Percentiles rank a stretch among this genome's conserved stretches.
These are phyloP conservation scores for Linderniella brevidens DNA, from an alignment of 257 asterid species.

Conservation along the genomic window DNA sequence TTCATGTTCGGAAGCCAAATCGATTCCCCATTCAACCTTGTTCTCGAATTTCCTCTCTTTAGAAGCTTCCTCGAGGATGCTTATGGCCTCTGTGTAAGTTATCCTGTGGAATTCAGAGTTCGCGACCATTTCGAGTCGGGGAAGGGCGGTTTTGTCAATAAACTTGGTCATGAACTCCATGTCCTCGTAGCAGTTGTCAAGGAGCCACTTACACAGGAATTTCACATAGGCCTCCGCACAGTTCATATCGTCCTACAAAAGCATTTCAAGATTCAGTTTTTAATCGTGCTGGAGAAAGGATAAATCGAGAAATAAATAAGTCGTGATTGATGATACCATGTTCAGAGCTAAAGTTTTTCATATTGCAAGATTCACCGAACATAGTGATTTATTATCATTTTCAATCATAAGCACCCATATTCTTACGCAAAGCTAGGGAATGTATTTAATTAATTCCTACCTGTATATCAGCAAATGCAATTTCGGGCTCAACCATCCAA, in stretches of 20 bases:
- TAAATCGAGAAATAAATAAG: too few species aligned
- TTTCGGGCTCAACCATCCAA: slow-evolving; percentile 99
- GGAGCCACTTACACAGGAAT: slow-evolving; percentile 81
- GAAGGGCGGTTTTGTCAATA: slow-evolving; percentile 50
- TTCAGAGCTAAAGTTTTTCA: too few species aligned
- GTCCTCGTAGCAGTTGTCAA: slow-evolving; percentile 82
- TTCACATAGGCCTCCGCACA: slow-evolving; percentile 97
- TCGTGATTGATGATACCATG: too few species aligned
- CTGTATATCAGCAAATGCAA: slow-evolving; percentile 86
- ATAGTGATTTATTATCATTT: too few species aligned
- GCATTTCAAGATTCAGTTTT: too few species aligned
- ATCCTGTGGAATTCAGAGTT: slow-evolving; percentile 47
- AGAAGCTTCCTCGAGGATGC: slow-evolving; percentile 64
- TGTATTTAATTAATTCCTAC: slow-evolving; percentile 14
- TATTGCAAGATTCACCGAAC: too few species aligned
- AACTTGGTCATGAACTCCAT: slow-evolving; percentile 65
- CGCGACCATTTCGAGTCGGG: slow-evolving; percentile 75
- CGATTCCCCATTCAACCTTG: slow-evolving; percentile 92
- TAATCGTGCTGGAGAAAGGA: not conserved
- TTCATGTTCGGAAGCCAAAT: slow-evolving; percentile 95
- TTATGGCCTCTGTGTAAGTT: slow-evolving; percentile 76
- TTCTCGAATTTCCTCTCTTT: slow-evolving; percentile 73
- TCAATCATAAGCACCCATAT: too few species aligned
- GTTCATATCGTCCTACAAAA: slow-evolving; percentile 85
- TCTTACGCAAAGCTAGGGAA: too few species aligned